Evolutionary conservation across 768 basidiomycete genomes (phyloP), one percentile per base, ranked within the genome.

Genomic region (Coprinopsis strossmayeri): DNA sequence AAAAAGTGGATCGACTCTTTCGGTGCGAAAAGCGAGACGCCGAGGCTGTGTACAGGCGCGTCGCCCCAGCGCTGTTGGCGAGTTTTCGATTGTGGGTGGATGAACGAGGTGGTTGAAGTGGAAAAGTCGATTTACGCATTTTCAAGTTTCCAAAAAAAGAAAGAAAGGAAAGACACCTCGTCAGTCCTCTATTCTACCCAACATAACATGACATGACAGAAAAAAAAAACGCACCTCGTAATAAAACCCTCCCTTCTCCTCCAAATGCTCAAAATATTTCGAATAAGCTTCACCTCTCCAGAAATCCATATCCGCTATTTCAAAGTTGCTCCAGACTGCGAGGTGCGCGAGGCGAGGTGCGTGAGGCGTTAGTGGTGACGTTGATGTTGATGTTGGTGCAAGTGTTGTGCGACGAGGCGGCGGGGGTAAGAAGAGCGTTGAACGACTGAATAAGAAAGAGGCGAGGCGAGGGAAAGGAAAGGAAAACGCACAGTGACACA

Each of bases 291-390:
- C 82, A 1, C 77, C 72, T 48, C 91, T 71, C 89, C 91, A 95
- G 61, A 95, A 89, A 55, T 90, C 82, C 72, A 96, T 80, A 58
- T 84, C 81, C 2, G 80, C 91, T 51, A 97, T 95, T 66, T 94
- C 91, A 57, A 94, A 94, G 64, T 92, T 94, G 57, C 81, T 87
- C 89, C 89, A 92, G 65, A 82, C 86, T 88, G 30, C 34, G 15
- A 32, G 28, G 5, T 1, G 34, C 18, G 35, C 11, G 35, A 11
- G 35, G 35, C 15, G n/a, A n/a, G n/a, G n/a, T n/a, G 30, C 30
- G 15, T 32, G 30, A 7, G 30, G 30, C 15, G 30, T 32, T 7
- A 15, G 30, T 15, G 30, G 30, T 15, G 15, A 15, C 30, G 30
- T 32, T 7, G 30, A 15, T 15, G 30, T 15, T 7, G 30, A 7